Evolutionary conservation across 164 flowering plant genomes (phyloP).

Genomic region (Vitis amurensis): DNA sequence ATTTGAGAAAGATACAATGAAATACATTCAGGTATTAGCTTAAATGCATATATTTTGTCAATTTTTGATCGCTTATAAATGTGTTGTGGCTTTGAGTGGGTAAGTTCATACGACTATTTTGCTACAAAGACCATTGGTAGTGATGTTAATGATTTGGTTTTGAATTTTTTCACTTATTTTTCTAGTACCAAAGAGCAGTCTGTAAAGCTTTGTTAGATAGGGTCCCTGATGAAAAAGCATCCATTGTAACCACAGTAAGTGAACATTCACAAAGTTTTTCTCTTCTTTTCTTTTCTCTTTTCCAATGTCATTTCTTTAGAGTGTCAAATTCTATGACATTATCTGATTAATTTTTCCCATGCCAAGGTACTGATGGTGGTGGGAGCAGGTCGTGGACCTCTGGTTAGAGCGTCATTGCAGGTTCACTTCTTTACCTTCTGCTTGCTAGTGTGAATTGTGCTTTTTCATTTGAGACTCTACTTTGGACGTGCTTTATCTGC

Average conservation of each 20-base stretch:
- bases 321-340: not conserved
- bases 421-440: slow-evolving; percentile 29
- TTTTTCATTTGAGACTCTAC: not conserved
- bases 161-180: not conserved
- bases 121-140: too few relatives aligned
- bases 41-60: not conserved
- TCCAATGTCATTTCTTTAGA: not conserved
- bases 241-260: slow-evolving; percentile 66
- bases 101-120: too few relatives aligned
- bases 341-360: not conserved
- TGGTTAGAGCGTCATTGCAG: slow-evolving; percentile 95
- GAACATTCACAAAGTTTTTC: not conserved
- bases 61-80: not conserved
- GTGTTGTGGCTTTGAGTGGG: not conserved
- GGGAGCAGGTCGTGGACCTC: slow-evolving; percentile 99
- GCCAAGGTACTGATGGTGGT: slow-evolving; percentile 95
- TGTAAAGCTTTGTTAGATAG: slow-evolving; percentile 82
- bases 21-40: slow-evolving; percentile 76
- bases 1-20: slow-evolving; percentile 89
- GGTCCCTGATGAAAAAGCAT: slow-evolving; percentile 74
- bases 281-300: not conserved
- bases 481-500: not conserved
- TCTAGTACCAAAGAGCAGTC: slow-evolving; percentile 87
- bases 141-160: too few relatives aligned
- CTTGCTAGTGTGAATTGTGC: too few relatives aligned